Conservation (phyloP, 805 yeast species). For the Spathaspora passalidarum region DNA sequence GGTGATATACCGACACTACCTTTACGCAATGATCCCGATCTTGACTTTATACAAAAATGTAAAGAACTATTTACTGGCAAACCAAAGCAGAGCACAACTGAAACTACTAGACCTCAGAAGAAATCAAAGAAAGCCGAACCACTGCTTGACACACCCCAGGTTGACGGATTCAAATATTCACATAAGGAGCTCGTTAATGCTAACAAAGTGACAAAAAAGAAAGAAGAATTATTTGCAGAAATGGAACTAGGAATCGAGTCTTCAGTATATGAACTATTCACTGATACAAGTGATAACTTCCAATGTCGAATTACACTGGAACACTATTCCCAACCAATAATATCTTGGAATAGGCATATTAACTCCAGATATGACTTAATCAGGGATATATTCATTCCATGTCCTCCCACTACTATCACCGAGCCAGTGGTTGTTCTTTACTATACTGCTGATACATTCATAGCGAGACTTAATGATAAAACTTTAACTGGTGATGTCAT, state of each 20-base stretch:
- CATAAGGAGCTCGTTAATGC: constrained; percentile 32
- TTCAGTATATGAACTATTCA: background rate
- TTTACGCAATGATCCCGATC: background rate
- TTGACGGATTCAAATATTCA: constrained; percentile 13
- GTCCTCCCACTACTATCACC: constrained; percentile 32
- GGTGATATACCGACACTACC: background rate
- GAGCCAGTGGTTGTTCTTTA: constrained; percentile 47
- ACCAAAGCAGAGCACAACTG: constrained; percentile 1
- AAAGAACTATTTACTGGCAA: background rate
- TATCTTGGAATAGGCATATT: constrained; percentile 51
- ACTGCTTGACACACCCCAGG: background rate
- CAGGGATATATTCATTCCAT: constrained; percentile 56
- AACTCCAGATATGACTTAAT: constrained; percentile 46
- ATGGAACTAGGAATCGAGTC: constrained; percentile 29
- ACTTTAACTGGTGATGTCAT: constrained; percentile 1
- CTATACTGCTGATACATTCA: constrained; percentile 46
- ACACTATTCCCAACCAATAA: constrained; percentile 31
- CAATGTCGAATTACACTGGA: background rate
- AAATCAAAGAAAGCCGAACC: background rate
- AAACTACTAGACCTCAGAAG: background rate
- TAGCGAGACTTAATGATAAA: constrained; percentile 12
- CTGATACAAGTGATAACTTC: background rate
- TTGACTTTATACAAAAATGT: background rate
- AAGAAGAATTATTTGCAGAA: constrained; percentile 49
- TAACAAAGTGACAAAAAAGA: constrained; percentile 37